A percentile compares a stretch with the other conserved stretches of the same genome.
Conservation (phyloP, 441 rosid genomes). For the Mallotus repandus region DNA sequence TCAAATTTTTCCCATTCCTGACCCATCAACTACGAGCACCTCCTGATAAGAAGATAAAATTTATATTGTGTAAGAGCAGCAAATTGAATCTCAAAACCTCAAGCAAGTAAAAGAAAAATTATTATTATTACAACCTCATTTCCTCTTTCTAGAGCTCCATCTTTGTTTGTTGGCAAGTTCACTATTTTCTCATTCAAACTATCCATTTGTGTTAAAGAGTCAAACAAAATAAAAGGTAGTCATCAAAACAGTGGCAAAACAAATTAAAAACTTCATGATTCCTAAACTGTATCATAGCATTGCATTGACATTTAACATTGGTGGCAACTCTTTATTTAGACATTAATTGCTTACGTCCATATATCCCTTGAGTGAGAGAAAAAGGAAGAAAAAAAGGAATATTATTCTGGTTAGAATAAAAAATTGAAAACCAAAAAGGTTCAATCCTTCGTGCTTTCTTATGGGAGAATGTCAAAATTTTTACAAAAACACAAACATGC, state of each 20-base stretch:
- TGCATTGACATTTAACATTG: not conserved
- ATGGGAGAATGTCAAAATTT: not conserved
- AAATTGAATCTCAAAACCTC: too few species aligned
- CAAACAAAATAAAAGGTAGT: constrained; percentile 3
- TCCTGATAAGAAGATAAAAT: too few species aligned
- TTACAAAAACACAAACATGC: not conserved
- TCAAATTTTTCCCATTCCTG: too few species aligned
- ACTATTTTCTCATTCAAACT: constrained; percentile 68
- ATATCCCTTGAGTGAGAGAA: not conserved
- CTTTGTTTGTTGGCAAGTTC: constrained; percentile 31
- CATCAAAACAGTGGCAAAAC: not conserved
- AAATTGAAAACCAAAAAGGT: constrained; percentile 9
- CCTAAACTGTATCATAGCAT: not conserved
- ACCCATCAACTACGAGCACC: too few species aligned
- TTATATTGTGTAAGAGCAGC: too few species aligned
- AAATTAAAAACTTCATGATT: not conserved
- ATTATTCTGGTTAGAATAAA: not conserved
- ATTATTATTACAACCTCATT: constrained; percentile 27
- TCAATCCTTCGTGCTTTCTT: not conserved
- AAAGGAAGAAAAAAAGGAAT: not conserved
- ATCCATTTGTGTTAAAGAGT: constrained; percentile 60
- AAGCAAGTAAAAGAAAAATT: too few species aligned
- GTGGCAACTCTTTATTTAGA: not conserved
- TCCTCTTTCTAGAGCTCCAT: constrained; percentile 31
- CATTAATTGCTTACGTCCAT: not conserved